A percentile compares a stretch with the other conserved stretches of the same genome.
Conservation (phyloP, 2,329 filamentous ascomycete genomes). For the Hypoxylon sp. region DNA sequence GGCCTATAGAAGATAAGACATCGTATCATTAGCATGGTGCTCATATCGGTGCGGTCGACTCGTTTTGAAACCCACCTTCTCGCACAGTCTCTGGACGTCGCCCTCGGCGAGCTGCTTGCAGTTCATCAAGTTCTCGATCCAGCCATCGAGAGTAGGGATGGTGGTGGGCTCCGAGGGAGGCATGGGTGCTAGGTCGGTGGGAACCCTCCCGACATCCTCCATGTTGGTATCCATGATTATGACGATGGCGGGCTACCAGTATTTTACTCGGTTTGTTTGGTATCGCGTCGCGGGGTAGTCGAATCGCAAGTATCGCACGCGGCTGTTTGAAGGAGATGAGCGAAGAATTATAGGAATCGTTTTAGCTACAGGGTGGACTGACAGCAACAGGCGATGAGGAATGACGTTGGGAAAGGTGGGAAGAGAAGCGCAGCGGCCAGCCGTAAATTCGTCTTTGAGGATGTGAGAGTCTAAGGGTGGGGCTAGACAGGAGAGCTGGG, state of each 20-base stretch:
- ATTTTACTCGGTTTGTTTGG: background rate
- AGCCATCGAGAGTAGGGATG: slow-evolving; percentile 92
- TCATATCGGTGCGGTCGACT: background rate
- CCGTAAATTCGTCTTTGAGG: slow-evolving; percentile 11
- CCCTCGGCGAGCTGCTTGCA: slow-evolving; percentile 97
- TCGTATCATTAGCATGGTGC: slow-evolving; percentile 49
- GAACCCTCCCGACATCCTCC: slow-evolving; percentile 93
- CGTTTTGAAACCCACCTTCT: slow-evolving; percentile 73
- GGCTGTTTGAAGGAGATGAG: slow-evolving; percentile 1
- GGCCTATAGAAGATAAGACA: slow-evolving; percentile 63
- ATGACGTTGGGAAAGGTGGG: slow-evolving; percentile 22
- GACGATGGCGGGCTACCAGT: slow-evolving; percentile 1
- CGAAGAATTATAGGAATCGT: slow-evolving; percentile 4
- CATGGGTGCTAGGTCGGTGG: slow-evolving; percentile 77
- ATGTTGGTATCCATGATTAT: slow-evolving; percentile 92
- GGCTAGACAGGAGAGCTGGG: slow-evolving; percentile 19
- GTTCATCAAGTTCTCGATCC: slow-evolving; percentile 97
- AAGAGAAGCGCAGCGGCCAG: slow-evolving; percentile 12
- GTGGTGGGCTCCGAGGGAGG: slow-evolving; percentile 79
- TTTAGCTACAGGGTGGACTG: background rate
- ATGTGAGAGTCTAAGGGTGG: slow-evolving; percentile 15
- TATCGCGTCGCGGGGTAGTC: slow-evolving; percentile 12
- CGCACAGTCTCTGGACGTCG: slow-evolving; percentile 95
- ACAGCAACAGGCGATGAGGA: slow-evolving; percentile 2
- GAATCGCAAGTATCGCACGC: slow-evolving; percentile 4